Evolutionary conservation across 345 rosid genomes (phyloP).

Genomic region (Murraya koenigii): DNA sequence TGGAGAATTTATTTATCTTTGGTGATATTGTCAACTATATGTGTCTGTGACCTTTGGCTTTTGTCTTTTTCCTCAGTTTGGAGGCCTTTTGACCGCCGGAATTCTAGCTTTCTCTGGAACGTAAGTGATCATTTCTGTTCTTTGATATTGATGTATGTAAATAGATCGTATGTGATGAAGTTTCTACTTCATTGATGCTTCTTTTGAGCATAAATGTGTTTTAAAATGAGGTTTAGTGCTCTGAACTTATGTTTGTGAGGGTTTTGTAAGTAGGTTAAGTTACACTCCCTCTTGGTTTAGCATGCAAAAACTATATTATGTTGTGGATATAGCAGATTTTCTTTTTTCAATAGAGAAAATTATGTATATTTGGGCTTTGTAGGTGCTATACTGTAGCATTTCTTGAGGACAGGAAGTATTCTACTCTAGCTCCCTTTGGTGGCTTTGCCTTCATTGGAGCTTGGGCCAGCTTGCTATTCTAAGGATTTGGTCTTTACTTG

Average conservation of each 20-base stretch:
- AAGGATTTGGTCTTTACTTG: slow-evolving; percentile 13
- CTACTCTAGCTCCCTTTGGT: slow-evolving; percentile 82
- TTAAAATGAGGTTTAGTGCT: neutral
- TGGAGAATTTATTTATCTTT: neutral
- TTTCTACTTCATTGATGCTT: slow-evolving; percentile 4
- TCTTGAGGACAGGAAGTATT: slow-evolving; percentile 76
- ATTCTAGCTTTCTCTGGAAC: slow-evolving; percentile 82
- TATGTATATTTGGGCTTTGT: neutral
- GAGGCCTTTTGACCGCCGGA: slow-evolving; percentile 84
- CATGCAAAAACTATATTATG: neutral
- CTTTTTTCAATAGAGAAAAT: neutral
- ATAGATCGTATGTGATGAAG: neutral
- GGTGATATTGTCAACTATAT: neutral
- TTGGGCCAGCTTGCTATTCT: slow-evolving; percentile 85
- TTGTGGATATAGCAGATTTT: neutral
- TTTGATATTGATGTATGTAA: neutral
- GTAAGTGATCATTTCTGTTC: slow-evolving; percentile 50
- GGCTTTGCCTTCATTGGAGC: slow-evolving; percentile 84
- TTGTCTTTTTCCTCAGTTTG: slow-evolving; percentile 56
- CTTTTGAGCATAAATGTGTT: neutral
- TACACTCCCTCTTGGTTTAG: neutral
- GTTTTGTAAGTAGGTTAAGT: neutral
- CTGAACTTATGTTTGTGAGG: neutral
- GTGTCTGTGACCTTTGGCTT: neutral
- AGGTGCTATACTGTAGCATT: slow-evolving; percentile 89